Percentiles rank a stretch among this genome's conserved stretches.
Evolutionary conservation across 1,284 basidiomycete genomes (phyloP).

Genomic region (Ganoderma boninense): DNA sequence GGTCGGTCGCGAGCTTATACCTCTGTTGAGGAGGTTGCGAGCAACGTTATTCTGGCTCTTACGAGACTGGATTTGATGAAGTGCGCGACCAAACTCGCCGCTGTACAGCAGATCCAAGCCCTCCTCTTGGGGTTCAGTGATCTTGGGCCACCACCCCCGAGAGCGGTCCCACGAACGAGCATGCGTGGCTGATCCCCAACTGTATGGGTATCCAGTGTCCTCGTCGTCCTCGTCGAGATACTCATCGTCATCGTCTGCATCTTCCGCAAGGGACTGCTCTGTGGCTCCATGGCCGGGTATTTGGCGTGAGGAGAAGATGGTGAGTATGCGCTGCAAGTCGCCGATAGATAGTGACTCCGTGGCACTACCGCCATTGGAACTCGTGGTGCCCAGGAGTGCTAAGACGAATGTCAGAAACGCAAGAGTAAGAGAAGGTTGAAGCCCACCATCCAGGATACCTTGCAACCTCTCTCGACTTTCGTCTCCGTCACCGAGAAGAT

Average conservation of each 20-base stretch:
- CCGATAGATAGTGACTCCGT: conserved; percentile 18
- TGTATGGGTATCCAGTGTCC: conserved; percentile 49
- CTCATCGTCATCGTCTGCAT: conserved; percentile 27
- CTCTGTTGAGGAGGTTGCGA: conserved; percentile 54
- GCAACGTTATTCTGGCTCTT: conserved; percentile 52
- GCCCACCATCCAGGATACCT: conserved; percentile 28
- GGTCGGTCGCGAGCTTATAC: conserved; percentile 46
- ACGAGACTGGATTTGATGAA: conserved; percentile 54
- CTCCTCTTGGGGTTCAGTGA: conserved; percentile 72
- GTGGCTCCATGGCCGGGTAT: not conserved
- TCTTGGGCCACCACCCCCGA: conserved; percentile 40
- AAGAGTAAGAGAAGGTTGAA: not conserved
- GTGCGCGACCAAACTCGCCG: conserved; percentile 87
- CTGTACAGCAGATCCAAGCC: conserved; percentile 78
- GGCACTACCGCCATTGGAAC: conserved; percentile 20
- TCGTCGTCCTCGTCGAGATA: conserved; percentile 40
- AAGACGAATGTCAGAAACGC: conserved; percentile 1
- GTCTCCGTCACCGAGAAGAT: conserved; percentile 26
- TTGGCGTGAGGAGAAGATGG: conserved; percentile 13
- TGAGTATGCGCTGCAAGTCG: conserved; percentile 27
- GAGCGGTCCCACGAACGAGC: conserved; percentile 41
- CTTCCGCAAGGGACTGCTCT: conserved; percentile 5
- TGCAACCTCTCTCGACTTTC: conserved; percentile 22
- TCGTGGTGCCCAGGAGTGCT: conserved; percentile 24
- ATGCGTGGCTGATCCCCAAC: conserved; percentile 22